Base-by-base conservation (phyloP, 2,329 filamentous ascomycete species). In the Aurifilum marmelostoma region DNA sequence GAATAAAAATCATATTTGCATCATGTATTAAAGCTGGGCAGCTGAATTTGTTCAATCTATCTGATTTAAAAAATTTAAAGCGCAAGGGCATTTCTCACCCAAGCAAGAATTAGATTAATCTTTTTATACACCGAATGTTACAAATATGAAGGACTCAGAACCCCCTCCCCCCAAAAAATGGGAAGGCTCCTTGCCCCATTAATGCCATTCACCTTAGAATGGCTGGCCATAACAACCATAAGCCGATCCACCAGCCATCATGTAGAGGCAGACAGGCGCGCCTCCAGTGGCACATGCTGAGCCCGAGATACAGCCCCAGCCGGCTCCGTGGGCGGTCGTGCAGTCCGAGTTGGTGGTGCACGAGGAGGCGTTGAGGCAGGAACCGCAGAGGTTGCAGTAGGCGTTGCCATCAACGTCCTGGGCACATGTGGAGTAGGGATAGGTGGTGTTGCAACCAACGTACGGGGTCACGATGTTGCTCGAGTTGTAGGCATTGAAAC, bases 331-430 rank as follows among this genome's bases (percentile, higher is more conserved):
- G 1, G 67, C 56, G 21, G 56, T 39, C 1, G 61, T 62, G 29
- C 69, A 71, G 64, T 66, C 67, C 3, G 67, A 41, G n/a, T 69
- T 68, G 16, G 64, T 65, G 4, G 64, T 24, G 12, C 69, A 71
- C 6, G 65, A 32, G 8, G 37, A 41, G 12, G 65, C 37, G 5
- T 27, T 24, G 8, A 27, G 58, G 37, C 69, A 71, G 9, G 61
- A 61, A 47, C 65, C 41, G n/a, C 69, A 71, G 16, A 71, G 56
- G 56, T 71, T 71, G 61, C 69, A 71, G 67, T 69, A 69, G 18
- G 50, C 67, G 11, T 62, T 69, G 14, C 64, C 67, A 24, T 69
- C 69, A 29, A 62, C 54, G n/a, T 43, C 64, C 0, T 61, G 58
- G 43, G 64, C 56, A 39, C 69, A 71, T 1, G 69, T 63, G 0